Evolutionary conservation across 176 grass and related monocot species (phyloP).

Genomic region (Elaeis guineensis): DNA sequence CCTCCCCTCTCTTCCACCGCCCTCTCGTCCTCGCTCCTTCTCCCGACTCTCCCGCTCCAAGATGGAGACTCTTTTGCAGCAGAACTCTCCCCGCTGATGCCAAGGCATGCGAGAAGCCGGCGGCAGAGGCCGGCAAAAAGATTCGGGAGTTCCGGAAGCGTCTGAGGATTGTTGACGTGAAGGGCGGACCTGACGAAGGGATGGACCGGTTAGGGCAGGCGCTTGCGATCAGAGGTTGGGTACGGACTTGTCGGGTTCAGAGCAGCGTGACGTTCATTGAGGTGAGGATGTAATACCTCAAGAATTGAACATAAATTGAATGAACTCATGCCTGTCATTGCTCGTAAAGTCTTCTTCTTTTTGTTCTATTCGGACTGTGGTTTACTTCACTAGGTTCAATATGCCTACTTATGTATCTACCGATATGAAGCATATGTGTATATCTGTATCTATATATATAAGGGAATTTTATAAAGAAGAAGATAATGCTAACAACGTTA

Average conservation of each 20-base stretch:
- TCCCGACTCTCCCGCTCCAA: constrained; percentile 5
- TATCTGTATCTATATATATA: no score
- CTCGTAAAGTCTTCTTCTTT: no score
- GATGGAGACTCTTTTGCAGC: constrained; percentile 38
- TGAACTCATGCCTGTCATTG: no score
- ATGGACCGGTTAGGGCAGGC: constrained; percentile 51
- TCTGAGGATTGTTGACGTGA: constrained; percentile 56
- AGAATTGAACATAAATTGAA: no score
- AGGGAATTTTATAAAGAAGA: no score
- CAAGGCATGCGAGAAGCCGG: background rate
- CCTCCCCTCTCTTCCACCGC: background rate
- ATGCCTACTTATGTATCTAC: no score
- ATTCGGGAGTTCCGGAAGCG: constrained; percentile 66
- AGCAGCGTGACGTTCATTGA: constrained; percentile 94
- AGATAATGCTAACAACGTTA: no score
- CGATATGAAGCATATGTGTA: no score
- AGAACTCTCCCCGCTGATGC: constrained; percentile 25
- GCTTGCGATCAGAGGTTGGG: constrained; percentile 72
- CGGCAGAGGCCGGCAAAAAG: constrained; percentile 24
- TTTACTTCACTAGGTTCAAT: no score
- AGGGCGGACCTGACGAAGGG: constrained; percentile 62
- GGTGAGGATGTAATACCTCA: constrained; percentile 27
- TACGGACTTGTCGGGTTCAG: constrained; percentile 88
- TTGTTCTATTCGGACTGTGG: no score
- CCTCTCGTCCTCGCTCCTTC: background rate